A percentile compares a stretch with the other conserved stretches of the same genome.
phyloP scores from a whole-genome alignment of 2,329 filamentous ascomycete species.

The Epichloe sylvatica region DNA sequence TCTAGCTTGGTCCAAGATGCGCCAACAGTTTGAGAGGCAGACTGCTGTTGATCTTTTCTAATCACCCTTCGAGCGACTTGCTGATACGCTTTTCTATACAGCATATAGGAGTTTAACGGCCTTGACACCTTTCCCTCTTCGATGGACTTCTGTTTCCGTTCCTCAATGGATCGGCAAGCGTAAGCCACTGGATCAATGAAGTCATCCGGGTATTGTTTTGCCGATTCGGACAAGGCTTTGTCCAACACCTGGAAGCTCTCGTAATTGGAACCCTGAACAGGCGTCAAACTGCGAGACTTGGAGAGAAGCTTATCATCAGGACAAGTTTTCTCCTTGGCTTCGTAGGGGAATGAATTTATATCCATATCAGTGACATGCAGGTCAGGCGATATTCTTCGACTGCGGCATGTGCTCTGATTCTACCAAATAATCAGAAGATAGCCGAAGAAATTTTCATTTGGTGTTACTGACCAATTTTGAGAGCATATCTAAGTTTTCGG shows the following conservation, averaged over 20 bases:
- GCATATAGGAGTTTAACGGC: slow-evolving; percentile 96
- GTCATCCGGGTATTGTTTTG: neutral
- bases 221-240: slow-evolving; percentile 5
- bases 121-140: slow-evolving; percentile 43
- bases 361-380: neutral
- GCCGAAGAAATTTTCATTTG: neutral
- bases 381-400: neutral
- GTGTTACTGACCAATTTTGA: neutral
- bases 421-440: neutral
- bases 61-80: slow-evolving; percentile 66
- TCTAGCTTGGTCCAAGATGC: slow-evolving; percentile 69
- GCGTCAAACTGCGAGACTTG: neutral
- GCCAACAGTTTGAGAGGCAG: slow-evolving; percentile 79
- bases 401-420: neutral
- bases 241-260: neutral
- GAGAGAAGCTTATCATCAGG: neutral
- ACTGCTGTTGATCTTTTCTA: slow-evolving; percentile 84
- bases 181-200: slow-evolving; percentile 3
- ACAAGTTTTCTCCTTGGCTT: neutral
- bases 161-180: slow-evolving; percentile 3
- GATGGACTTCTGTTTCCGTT: slow-evolving; percentile 2
- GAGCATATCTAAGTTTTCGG: neutral
- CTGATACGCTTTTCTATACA: slow-evolving; percentile 88
- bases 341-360: neutral
- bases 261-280: neutral